Evolutionary conservation across 164 flowering plant genomes (phyloP), one percentile per base, ranked within the genome.

Genomic region (Hamamelis virginiana): DNA sequence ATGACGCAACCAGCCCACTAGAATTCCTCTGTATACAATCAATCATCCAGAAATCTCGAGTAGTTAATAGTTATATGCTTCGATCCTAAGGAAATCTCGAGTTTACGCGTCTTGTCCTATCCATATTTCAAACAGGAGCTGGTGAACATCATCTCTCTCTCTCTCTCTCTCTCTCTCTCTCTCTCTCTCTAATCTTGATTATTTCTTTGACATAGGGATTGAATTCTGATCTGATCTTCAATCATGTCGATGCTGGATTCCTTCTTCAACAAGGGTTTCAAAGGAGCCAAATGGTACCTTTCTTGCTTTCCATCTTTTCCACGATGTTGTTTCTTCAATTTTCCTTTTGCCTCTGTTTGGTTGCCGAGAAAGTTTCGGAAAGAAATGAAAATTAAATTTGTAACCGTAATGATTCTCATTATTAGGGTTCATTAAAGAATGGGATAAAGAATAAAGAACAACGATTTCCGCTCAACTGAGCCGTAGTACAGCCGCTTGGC

Each of bases 221-320:
- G 56, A n/a, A n/a, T 58, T 41, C 43, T 51, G 72, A 57, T 69
- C 65, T 60, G 65, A 62, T 68, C 56, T 33, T 23, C 4, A 0
- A 58, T 66, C 69, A 91, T 88, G 95, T 85, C 95, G 84, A 87
- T 89, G 92, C 84, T 92, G 48, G 91, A 94, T 82, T 74, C 94
- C 10, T 87, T 94, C 86, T 87, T 94, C 91, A 85, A 69, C 79
- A 83, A 85, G 77, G 87, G 93, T 53, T 91, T 91, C 75, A 90
- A 84, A 71, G 98, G 80, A 23, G 76, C 94, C 33, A 89, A 88
- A 77, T 91, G 98, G 98, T 93, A 83, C 65, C 55, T 48, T 55
- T 5, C 18, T 50, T 25, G 47, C 43, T 9, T 23, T 26, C 26
- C 23, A 19, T 57, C 13, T 51, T 55, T 33, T 63, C 11, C 58